Evolutionary conservation across 2,329 filamentous ascomycete species (phyloP).

Genomic region (Fusarium ramigenum): DNA sequence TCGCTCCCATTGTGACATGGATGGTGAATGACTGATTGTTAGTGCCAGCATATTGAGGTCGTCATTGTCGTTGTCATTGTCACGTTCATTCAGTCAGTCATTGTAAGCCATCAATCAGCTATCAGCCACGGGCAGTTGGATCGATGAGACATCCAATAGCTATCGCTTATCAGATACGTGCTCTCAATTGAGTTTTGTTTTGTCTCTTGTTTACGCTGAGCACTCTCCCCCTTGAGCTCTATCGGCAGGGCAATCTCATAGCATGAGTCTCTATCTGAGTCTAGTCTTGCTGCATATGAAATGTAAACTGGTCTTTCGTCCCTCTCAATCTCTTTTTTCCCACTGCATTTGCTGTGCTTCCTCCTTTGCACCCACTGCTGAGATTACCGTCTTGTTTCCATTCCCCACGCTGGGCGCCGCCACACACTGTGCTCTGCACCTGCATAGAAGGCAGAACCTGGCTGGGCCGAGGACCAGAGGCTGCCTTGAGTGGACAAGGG

Average conservation of each 20-base stretch:
- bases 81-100: background rate
- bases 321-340: slow-evolving; percentile 18
- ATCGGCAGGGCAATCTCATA: slow-evolving; percentile 16
- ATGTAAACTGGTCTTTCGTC: slow-evolving; percentile 1
- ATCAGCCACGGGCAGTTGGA: slow-evolving; percentile 29
- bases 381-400: slow-evolving; percentile 47
- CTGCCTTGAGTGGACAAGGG: slow-evolving; percentile 24
- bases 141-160: slow-evolving; percentile 12
- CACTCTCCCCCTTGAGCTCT: slow-evolving; percentile 7
- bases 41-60: slow-evolving; percentile 5
- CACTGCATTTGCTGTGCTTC: slow-evolving; percentile 4
- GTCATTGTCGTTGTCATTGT: background rate
- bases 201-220: slow-evolving; percentile 19
- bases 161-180: background rate
- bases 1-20: slow-evolving; percentile 16
- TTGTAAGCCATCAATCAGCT: slow-evolving; percentile 21
- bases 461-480: slow-evolving; percentile 38
- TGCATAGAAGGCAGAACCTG: slow-evolving; percentile 38
- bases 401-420: slow-evolving; percentile 40
- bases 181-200: slow-evolving; percentile 22
- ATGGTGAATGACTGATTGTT: slow-evolving; percentile 7
- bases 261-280: slow-evolving; percentile 9
- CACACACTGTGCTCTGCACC: slow-evolving; percentile 41
- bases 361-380: slow-evolving; percentile 29
- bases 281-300: slow-evolving; percentile 1